These are phyloP conservation scores for Gleditsia sinensis DNA, from an alignment of 306 rosid species.

Conservation along the genomic window DNA sequence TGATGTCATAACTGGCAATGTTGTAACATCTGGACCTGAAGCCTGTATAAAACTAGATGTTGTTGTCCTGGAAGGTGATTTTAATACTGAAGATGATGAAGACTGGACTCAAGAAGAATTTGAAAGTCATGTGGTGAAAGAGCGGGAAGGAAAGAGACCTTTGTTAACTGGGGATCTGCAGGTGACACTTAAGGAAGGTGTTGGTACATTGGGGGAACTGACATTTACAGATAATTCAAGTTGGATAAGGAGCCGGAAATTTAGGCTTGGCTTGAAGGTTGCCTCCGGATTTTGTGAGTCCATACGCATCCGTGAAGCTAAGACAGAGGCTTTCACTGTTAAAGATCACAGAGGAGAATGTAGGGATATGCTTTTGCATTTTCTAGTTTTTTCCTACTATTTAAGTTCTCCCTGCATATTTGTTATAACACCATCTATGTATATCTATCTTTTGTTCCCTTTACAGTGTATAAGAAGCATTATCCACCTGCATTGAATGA, in stretches of 20 bases:
- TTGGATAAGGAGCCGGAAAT: constrained; percentile 99
- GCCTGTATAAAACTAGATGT: constrained; percentile 78
- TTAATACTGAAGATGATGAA: constrained; percentile 92
- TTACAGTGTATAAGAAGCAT: constrained; percentile 96
- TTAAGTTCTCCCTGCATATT: constrained; percentile 1
- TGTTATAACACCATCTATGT: constrained; percentile 3
- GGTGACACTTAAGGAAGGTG: constrained; percentile 94
- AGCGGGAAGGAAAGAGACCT: constrained; percentile 98
- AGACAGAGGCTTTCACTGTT: constrained; percentile 97
- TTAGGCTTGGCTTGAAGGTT: constrained; percentile 93
- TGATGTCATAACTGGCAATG: constrained; percentile 61
- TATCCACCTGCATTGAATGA: constrained; percentile 89
- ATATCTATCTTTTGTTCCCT: constrained; percentile 29
- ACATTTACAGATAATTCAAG: constrained; percentile 97
- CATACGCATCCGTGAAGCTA: constrained; percentile 87
- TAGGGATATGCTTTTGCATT: constrained; percentile 46
- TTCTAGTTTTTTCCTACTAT: constrained; percentile 24
- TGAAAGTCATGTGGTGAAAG: constrained; percentile 93
- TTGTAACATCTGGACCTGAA: constrained; percentile 78
- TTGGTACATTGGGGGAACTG: constrained; percentile 92
- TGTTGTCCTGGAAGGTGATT: constrained; percentile 98
- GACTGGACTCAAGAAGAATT: constrained; percentile 93
- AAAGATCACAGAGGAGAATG: constrained; percentile 99
- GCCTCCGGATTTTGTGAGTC: constrained; percentile 79
- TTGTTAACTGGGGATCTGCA: constrained; percentile 90